Conservation (phyloP, 2,329 filamentous ascomycete species). For the Diaporthe helianthi region DNA sequence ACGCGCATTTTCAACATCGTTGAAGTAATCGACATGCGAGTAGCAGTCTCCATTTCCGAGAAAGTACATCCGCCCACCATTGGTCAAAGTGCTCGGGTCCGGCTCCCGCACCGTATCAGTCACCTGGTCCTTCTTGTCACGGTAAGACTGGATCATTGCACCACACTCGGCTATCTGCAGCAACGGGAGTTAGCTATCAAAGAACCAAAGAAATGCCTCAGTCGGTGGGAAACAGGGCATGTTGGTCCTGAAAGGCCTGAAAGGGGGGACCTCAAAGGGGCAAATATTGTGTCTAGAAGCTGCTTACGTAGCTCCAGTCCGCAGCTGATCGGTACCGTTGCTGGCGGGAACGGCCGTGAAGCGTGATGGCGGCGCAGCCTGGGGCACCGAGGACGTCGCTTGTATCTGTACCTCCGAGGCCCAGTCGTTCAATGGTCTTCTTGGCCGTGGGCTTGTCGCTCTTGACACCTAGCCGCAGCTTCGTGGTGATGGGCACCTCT, state of each 20-base stretch:
- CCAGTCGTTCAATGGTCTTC: constrained; percentile 82
- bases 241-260: too few relatives aligned
- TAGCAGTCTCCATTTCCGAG: constrained; percentile 97
- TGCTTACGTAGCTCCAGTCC: constrained; percentile 96
- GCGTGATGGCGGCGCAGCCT: constrained; percentile 92
- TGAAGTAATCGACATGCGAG: constrained; percentile 86
- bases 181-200: too few relatives aligned
- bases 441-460: constrained; percentile 80
- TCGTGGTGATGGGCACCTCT: constrained; percentile 90
- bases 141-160: constrained; percentile 81
- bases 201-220: too few relatives aligned
- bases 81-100: constrained; percentile 76
- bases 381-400: constrained; percentile 74
- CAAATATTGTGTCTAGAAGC: too few relatives aligned
- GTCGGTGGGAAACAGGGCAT: too few relatives aligned
- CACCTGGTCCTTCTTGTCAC: constrained; percentile 68
- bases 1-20: constrained; percentile 75
- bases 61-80: constrained; percentile 82
- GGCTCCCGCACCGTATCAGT: constrained; percentile 81
- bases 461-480: constrained; percentile 90
- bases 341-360: constrained; percentile 92
- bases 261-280: too few relatives aligned
- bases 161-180: constrained; percentile 93
- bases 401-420: constrained; percentile 79
- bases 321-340: constrained; percentile 91